Base-by-base conservation (phyloP, 2,329 filamentous ascomycete genomes). In the Claviceps sp. region DNA sequence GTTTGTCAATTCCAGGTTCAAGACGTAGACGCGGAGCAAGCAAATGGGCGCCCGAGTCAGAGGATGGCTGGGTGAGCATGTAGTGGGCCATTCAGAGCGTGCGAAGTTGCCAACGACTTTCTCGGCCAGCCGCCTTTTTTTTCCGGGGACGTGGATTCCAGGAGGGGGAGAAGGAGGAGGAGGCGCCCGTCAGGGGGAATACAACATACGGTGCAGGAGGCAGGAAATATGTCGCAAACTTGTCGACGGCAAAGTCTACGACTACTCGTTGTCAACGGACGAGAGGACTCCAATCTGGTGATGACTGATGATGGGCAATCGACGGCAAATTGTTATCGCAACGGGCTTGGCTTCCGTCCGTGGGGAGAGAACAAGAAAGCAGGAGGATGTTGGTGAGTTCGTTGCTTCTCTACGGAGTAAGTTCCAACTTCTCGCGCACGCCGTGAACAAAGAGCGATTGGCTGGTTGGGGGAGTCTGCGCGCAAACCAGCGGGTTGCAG, bases 31-130 rank as follows among this genome's bases (percentile, higher is more conserved):
- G 61, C 59, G 30, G 64, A 62, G 59, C 59, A 62, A 60, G 59
- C 57, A 55, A 59, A 59, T 66, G 59, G 62, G 59, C 53, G 55
- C 59, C 68, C 67, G 65, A 65, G 62, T 59, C 62, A 65, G 61
- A 60, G 62, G 65, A 72, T 70, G 71, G 72, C 70, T 73, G 70
- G 71, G 62, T 60, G 58, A 64, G 65, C 68, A 71, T 72, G 65
- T 63, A 34, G 64, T 59, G 63, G 65, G 57, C 59, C 54, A 44
- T 24, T 24, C 42, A 56, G 56, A 56, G 61, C 58, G 10, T 53
- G 57, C 59, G 56, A 60, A 57, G 59, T 63, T 57, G 57, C 64
- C 58, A 54, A 60, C 26, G 53, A 38, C 56, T 56, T 60, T 61
- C 26, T 59, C 57, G 52, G 55, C 68, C 67, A 69, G 68, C 63